These are phyloP conservation scores for Alternaria conjuncta DNA, from an alignment of 2,329 filamentous ascomycete genomes.

Conservation along the genomic window DNA sequence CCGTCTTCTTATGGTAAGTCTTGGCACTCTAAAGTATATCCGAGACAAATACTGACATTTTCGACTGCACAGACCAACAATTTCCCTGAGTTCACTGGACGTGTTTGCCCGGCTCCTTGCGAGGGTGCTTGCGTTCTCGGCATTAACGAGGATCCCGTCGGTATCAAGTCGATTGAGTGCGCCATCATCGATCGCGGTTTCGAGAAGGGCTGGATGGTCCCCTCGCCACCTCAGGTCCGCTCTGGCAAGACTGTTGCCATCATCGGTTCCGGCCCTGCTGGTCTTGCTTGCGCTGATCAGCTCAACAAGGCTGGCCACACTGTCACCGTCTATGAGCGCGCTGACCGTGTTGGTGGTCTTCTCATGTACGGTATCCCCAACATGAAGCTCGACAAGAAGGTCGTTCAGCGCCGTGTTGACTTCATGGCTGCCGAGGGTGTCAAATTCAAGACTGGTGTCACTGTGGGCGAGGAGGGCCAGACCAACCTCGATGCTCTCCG, in stretches of 20 bases:
- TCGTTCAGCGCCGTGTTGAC: slow-evolving; percentile 93
- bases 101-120: slow-evolving; percentile 94
- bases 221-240: slow-evolving; percentile 75
- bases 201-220: slow-evolving; percentile 98
- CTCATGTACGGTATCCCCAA: slow-evolving; percentile 99
- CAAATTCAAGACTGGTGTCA: slow-evolving; percentile 77
- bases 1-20: slow-evolving; percentile 70
- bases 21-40: not conserved
- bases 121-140: slow-evolving; percentile 95
- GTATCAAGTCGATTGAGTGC: slow-evolving; percentile 98
- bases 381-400: slow-evolving; percentile 99
- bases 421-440: slow-evolving; percentile 92
- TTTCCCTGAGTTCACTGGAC: slow-evolving; percentile 97
- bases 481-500: slow-evolving; percentile 74
- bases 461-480: slow-evolving; percentile 78
- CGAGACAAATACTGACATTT: not conserved
- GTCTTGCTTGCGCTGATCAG: slow-evolving; percentile 89
- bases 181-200: slow-evolving; percentile 98
- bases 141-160: slow-evolving; percentile 95
- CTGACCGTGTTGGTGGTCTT: slow-evolving; percentile 87
- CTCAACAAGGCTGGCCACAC: slow-evolving; percentile 89
- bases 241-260: slow-evolving; percentile 88
- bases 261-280: slow-evolving; percentile 90
- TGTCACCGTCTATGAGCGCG: slow-evolving; percentile 91
- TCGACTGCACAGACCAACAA: slow-evolving; percentile 79